Base-by-base conservation (phyloP, 352 stramenopile genomes). In the Thraustotheca clavata region DNA sequence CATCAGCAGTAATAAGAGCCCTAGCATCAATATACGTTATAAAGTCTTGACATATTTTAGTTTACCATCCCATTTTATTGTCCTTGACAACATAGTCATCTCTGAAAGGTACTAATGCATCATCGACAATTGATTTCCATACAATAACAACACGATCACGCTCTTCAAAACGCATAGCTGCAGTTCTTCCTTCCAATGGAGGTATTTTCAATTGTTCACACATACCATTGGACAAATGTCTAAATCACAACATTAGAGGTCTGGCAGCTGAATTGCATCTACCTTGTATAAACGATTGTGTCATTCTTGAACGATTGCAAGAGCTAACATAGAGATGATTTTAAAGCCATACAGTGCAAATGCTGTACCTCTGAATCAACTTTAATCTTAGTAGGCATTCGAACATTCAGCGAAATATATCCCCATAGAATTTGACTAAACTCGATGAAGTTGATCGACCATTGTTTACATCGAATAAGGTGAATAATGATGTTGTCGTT, bases 121-220 rank as follows among this genome's bases (percentile, higher is more conserved):
- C 55, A 11, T 62, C 55, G 38, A 48, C 31, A 47, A 62, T 50
- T 16, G 31, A 48, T 41, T 62, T 62, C 55, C 55, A 62, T 18
- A 62, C 11, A 48, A 62, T 62, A 2, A 62, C 55, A 29, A 62
- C 38, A 14, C 55, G 55, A 11, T 14, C 22, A 18, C 16, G 9
- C 22, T 62, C 55, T 24, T 41, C 14, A 18, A 34, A 50, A 14
- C 38, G 34, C 38, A 47, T 47, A 24, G 39, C 22, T 4, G 39
- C 39, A 4, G 39, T 47, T 24, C 39, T n/a, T n/a, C 39, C 39
- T 2, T 5, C 39, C n/a, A 47, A n/a, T n/a, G 39, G 39, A n/a
- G 39, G 39, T 4, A 47, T 47, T n/a, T 47, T 24, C 39, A 47
- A 27, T n/a, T 47, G 39, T 47, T 47, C 39, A 4, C 39, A 27